phyloP scores from a whole-genome alignment of 2,329 filamentous ascomycete genomes.

The Fusarium euwallaceae region DNA sequence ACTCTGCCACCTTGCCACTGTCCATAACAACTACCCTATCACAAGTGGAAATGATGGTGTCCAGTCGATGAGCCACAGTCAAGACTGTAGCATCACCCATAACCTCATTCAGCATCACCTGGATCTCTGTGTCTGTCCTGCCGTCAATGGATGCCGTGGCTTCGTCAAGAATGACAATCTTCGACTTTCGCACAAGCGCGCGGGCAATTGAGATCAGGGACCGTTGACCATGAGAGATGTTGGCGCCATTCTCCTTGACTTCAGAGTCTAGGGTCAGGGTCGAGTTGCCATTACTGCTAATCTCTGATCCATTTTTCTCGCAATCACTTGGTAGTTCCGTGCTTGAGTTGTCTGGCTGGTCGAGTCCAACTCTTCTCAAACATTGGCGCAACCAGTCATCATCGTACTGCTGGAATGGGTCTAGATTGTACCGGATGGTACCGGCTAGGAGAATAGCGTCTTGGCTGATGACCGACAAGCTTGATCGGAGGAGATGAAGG shows the following conservation, averaged over 20 bases:
- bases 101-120: slow-evolving; percentile 23
- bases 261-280: slow-evolving; percentile 16
- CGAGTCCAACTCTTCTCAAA: slow-evolving; percentile 8
- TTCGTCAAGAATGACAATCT: slow-evolving; percentile 28
- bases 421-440: slow-evolving; percentile 27
- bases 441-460: slow-evolving; percentile 28
- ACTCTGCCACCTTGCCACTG: slow-evolving; percentile 31
- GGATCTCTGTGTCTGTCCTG: slow-evolving; percentile 24
- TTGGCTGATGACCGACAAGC: slow-evolving; percentile 30
- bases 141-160: slow-evolving; percentile 28
- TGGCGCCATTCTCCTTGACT: slow-evolving; percentile 31
- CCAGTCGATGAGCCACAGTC: slow-evolving; percentile 38
- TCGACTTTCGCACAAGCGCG: slow-evolving; percentile 15
- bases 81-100: slow-evolving; percentile 34
- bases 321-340: neutral
- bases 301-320: neutral
- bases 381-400: slow-evolving; percentile 26
- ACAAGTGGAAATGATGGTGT: slow-evolving; percentile 39
- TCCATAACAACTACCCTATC: slow-evolving; percentile 38
- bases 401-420: slow-evolving; percentile 29
- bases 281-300: neutral
- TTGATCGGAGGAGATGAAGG: slow-evolving; percentile 23
- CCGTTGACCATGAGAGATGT: slow-evolving; percentile 25
- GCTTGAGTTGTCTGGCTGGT: neutral
- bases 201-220: slow-evolving; percentile 29